Conservation (phyloP, 2,329 filamentous ascomycete species). For the Colletotrichum costaricense region DNA sequence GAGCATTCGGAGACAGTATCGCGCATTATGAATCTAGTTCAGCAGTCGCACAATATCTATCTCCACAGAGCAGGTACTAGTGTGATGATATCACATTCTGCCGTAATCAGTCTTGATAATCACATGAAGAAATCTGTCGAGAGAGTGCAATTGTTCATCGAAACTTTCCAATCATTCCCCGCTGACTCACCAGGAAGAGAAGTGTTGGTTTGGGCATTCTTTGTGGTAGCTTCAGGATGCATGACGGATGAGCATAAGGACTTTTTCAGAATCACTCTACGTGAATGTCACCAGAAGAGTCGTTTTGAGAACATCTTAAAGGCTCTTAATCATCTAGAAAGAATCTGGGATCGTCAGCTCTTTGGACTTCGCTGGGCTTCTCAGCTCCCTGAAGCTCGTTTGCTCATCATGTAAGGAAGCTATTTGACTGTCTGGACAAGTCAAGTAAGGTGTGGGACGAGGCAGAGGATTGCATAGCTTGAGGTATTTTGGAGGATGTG, state of each 20-base stretch:
- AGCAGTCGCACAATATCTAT: too few relatives aligned
- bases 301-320: slow-evolving; percentile 41
- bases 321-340: slow-evolving; percentile 39
- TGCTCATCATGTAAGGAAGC: slow-evolving; percentile 42
- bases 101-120: neutral
- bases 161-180: slow-evolving; percentile 38
- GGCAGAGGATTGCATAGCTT: too few relatives aligned
- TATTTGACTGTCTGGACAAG: too few relatives aligned
- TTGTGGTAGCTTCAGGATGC: slow-evolving; percentile 41
- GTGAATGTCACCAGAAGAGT: slow-evolving; percentile 37
- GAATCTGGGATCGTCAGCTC: slow-evolving; percentile 38
- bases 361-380: slow-evolving; percentile 41
- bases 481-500: too few relatives aligned
- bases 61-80: neutral
- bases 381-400: slow-evolving; percentile 38
- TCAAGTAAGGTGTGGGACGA: too few relatives aligned
- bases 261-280: slow-evolving; percentile 38
- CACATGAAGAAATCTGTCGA: slow-evolving; percentile 25
- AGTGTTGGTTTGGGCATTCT: slow-evolving; percentile 43
- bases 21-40: too few relatives aligned
- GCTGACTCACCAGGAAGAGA: slow-evolving; percentile 37
- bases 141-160: slow-evolving; percentile 41
- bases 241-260: slow-evolving; percentile 40
- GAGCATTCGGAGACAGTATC: too few relatives aligned
- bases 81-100: neutral